These are phyloP conservation scores for Typha latifolia DNA, from an alignment of 176 grass and related monocot genomes.

Conservation along the genomic window DNA sequence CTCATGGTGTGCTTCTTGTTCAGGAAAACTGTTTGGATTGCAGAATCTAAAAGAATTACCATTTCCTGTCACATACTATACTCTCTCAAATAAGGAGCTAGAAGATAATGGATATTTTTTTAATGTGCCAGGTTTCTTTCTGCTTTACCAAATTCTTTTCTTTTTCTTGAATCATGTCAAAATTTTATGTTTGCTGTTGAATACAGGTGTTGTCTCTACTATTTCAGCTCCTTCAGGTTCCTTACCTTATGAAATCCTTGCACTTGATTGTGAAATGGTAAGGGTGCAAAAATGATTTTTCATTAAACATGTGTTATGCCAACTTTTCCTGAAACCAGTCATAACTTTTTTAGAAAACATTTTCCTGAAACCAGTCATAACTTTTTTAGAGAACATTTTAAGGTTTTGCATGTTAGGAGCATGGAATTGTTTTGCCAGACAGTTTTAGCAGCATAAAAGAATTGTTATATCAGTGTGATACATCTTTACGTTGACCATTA, in stretches of 20 bases:
- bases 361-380: no score
- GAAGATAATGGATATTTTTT: conserved; percentile 80
- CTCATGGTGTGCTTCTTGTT: conserved; percentile 4
- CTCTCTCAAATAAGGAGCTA: conserved; percentile 58
- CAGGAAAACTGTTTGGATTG: conserved; percentile 53
- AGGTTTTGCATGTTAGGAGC: no score
- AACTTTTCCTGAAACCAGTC: not conserved
- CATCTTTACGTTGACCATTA: no score
- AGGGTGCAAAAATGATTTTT: conserved; percentile 6
- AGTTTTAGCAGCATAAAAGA: no score
- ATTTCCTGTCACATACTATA: conserved; percentile 82
- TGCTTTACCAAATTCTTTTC: conserved; percentile 11
- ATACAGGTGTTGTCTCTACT: conserved; percentile 67
- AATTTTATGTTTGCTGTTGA: conserved; percentile 19
- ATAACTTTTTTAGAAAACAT: no score
- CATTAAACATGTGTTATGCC: not conserved
- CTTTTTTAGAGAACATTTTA: no score
- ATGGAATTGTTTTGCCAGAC: no score
- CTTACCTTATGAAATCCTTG: conserved; percentile 59
- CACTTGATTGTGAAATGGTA: conserved; percentile 99
- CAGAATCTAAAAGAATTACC: conserved; percentile 55
- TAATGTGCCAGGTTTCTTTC: conserved; percentile 39
- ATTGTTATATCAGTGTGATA: no score
- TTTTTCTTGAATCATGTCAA: not conserved
- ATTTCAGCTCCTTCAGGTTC: conserved; percentile 51